A percentile compares a stretch with the other conserved stretches of the same genome.
Conservation (phyloP, 2,329 filamentous ascomycete species). For the Davidsoniella eucalypti region DNA sequence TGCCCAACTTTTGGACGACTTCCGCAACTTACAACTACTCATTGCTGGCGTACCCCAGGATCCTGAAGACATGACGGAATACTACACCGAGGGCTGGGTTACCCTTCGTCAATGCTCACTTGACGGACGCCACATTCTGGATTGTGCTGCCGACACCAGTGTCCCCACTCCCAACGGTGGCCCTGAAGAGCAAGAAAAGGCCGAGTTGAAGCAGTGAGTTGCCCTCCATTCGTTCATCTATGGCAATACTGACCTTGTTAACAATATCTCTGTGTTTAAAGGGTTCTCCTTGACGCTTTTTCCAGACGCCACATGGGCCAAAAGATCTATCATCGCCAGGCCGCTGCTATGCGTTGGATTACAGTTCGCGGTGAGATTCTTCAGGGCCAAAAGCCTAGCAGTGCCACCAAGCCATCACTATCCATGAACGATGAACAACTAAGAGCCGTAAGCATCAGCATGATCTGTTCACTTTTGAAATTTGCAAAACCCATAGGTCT, state of each 20-base stretch:
- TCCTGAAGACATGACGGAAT: slow-evolving; percentile 39
- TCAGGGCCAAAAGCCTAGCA: slow-evolving; percentile 31
- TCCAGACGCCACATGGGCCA: slow-evolving; percentile 45
- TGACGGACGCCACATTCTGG: slow-evolving; percentile 48
- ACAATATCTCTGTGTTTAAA: slow-evolving; percentile 16
- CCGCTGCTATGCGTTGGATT: slow-evolving; percentile 43
- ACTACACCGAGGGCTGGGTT: slow-evolving; percentile 47
- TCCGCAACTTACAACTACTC: slow-evolving; percentile 43
- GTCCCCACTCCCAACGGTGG: slow-evolving; percentile 28
- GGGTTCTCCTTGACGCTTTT: slow-evolving; percentile 43
- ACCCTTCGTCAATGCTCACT: slow-evolving; percentile 43
- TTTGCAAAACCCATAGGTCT: not conserved
- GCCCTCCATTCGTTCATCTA: not conserved
- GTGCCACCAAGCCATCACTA: slow-evolving; percentile 31
- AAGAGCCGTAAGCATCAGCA: slow-evolving; percentile 32
- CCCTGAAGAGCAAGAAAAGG: slow-evolving; percentile 9
- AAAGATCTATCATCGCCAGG: slow-evolving; percentile 47
- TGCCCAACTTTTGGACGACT: slow-evolving; percentile 45
- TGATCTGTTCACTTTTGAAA: not conserved
- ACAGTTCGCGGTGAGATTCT: slow-evolving; percentile 36
- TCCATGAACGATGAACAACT: slow-evolving; percentile 39
- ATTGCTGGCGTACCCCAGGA: slow-evolving; percentile 40
- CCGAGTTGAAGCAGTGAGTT: slow-evolving; percentile 6
- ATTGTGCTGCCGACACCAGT: slow-evolving; percentile 44
- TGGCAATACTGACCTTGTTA: not conserved